These are phyloP conservation scores for Penicillium sp. DNA, from an alignment of 2,329 filamentous ascomycete genomes.

Conservation along the genomic window DNA sequence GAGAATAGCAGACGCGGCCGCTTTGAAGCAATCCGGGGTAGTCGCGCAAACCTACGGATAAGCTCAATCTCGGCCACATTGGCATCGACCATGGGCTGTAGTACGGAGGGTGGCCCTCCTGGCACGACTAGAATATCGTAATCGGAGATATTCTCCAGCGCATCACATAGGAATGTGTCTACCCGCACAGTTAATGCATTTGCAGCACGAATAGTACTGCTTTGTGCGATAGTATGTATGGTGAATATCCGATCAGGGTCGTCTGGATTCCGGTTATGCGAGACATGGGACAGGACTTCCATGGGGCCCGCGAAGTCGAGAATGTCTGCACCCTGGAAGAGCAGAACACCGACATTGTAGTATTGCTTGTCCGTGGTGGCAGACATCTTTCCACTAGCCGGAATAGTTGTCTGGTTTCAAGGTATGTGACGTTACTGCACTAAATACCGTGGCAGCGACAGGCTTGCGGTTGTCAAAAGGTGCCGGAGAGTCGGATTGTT, in stretches of 20 bases:
- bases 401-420: not conserved
- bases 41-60: conserved; percentile 31
- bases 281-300: conserved; percentile 44
- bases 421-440: not conserved
- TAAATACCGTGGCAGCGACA: not conserved
- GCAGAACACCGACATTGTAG: conserved; percentile 47
- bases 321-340: conserved; percentile 48
- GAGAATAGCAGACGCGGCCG: conserved; percentile 45
- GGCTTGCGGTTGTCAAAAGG: not conserved
- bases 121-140: conserved; percentile 51
- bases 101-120: conserved; percentile 37
- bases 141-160: conserved; percentile 34
- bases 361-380: conserved; percentile 21
- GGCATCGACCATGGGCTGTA: conserved; percentile 34
- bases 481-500: not conserved
- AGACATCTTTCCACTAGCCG: conserved; percentile 18
- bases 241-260: conserved; percentile 39
- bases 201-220: conserved; percentile 32
- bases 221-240: conserved; percentile 42
- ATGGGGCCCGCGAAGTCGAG: conserved; percentile 51
- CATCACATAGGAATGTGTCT: conserved; percentile 39
- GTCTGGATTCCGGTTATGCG: conserved; percentile 35
- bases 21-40: conserved; percentile 29
- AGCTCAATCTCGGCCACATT: conserved; percentile 30
- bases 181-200: conserved; percentile 39